Conservation (phyloP, 345 rosid genomes). For the Limnanthes douglasii region DNA sequence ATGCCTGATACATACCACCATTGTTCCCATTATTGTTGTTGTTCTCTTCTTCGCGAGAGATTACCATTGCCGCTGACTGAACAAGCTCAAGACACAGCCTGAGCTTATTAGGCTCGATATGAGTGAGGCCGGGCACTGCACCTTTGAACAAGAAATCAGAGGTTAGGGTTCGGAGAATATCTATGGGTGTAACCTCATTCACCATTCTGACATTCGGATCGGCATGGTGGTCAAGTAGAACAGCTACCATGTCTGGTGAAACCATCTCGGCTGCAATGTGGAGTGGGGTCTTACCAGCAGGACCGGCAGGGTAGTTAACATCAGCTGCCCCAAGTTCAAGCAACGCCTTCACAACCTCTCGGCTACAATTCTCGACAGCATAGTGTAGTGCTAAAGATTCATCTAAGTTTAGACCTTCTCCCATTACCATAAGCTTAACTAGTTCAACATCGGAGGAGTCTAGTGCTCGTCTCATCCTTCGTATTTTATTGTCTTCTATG, state of each 20-base stretch:
- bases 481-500: conserved; percentile 86
- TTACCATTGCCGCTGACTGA: conserved; percentile 90
- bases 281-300: conserved; percentile 79
- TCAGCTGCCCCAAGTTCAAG: conserved; percentile 97
- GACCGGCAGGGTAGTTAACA: conserved; percentile 90
- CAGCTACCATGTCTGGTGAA: conserved; percentile 97
- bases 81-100: conserved; percentile 97
- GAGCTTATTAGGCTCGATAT: conserved; percentile 89
- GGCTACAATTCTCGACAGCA: conserved; percentile 91
- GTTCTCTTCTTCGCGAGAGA: conserved; percentile 92
- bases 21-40: conserved; percentile 25
- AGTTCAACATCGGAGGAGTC: conserved; percentile 95
- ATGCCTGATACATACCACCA: conserved; percentile 37
- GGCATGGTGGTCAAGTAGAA: conserved; percentile 88
- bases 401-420: conserved; percentile 95
- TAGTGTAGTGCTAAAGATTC: conserved; percentile 91
- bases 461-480: conserved; percentile 85
- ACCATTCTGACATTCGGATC: conserved; percentile 90
- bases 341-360: conserved; percentile 96
- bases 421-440: conserved; percentile 99
- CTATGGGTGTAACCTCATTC: conserved; percentile 88
- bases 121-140: conserved; percentile 87
- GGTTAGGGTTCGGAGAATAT: conserved; percentile 82
- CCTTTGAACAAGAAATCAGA: conserved; percentile 99
- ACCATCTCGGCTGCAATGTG: conserved; percentile 98